Conservation (phyloP, 2,329 filamentous ascomycete genomes). For the Venturia asperata region DNA sequence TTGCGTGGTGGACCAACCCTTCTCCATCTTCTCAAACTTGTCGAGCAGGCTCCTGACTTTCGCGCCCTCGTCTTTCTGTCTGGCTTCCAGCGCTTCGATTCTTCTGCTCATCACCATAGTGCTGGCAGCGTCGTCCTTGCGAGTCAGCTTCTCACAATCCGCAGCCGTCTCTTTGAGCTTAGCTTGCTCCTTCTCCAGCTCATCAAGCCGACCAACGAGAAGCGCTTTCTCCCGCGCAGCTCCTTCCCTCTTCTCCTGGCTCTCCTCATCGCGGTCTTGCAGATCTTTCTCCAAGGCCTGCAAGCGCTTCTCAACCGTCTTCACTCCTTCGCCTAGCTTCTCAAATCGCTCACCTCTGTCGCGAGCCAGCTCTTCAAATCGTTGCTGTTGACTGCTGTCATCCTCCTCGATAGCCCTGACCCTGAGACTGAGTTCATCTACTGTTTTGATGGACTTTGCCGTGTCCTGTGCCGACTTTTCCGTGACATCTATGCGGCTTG, state of each 20-base stretch:
- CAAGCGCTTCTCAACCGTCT: not conserved
- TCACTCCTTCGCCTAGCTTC: conserved; percentile 2
- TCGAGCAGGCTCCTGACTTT: not conserved
- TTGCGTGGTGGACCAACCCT: conserved; percentile 3
- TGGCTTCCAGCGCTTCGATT: conserved; percentile 6
- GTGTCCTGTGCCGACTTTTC: not conserved
- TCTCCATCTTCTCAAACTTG: conserved; percentile 13
- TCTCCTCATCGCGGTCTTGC: not conserved
- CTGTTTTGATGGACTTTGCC: not conserved
- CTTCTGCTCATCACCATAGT: not conserved
- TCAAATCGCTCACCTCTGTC: conserved; percentile 8
- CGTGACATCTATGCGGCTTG: not conserved
- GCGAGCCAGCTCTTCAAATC: not conserved
- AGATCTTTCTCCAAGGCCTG: not conserved
- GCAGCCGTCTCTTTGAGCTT: not conserved
- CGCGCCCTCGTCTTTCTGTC: not conserved
- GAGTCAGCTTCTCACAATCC: conserved; percentile 9
- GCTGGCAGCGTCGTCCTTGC: conserved; percentile 5
- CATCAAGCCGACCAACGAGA: not conserved
- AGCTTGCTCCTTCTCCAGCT: not conserved
- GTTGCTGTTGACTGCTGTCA: not conserved
- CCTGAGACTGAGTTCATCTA: not conserved
- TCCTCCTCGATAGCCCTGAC: conserved; percentile 7
- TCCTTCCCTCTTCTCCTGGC: conserved; percentile 6
- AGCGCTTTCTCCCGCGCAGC: not conserved